phyloP scores from a whole-genome alignment of 2,329 filamentous ascomycete species.

The Iodosphaeria phyllophila region DNA sequence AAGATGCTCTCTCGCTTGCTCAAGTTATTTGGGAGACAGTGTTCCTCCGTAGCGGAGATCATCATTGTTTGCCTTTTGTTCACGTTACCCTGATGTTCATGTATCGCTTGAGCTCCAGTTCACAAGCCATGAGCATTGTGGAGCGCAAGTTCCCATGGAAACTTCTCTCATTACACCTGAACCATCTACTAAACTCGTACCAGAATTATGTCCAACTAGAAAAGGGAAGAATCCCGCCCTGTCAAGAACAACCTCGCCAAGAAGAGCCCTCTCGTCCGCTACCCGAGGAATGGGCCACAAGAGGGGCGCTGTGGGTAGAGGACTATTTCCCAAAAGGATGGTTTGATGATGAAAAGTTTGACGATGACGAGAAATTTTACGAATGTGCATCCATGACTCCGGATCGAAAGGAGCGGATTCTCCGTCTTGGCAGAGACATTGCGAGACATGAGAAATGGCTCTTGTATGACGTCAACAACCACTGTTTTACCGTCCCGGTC shows the following conservation, averaged over 20 bases:
- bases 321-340: slow-evolving; percentile 39
- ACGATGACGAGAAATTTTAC: slow-evolving; percentile 49
- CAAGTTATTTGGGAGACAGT: slow-evolving; percentile 17
- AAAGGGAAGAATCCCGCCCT: too few relatives aligned
- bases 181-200: slow-evolving; percentile 15
- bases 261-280: slow-evolving; percentile 32
- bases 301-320: slow-evolving; percentile 38
- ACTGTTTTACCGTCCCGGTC: slow-evolving; percentile 19
- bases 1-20: slow-evolving; percentile 9
- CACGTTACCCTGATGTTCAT: slow-evolving; percentile 45
- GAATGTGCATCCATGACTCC: slow-evolving; percentile 39
- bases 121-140: slow-evolving; percentile 22
- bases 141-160: slow-evolving; percentile 33
- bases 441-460: slow-evolving; percentile 24
- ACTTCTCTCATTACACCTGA: slow-evolving; percentile 21
- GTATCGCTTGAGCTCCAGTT: slow-evolving; percentile 20
- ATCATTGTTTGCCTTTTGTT: slow-evolving; percentile 40
- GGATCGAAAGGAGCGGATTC: slow-evolving; percentile 36
- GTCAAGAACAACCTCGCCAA: slow-evolving; percentile 18
- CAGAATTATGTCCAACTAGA: slow-evolving; percentile 17
- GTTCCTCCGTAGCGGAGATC: slow-evolving; percentile 32
- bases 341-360: slow-evolving; percentile 37
- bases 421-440: slow-evolving; percentile 36
- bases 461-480: slow-evolving; percentile 18
- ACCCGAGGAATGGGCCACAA: slow-evolving; percentile 49